Percentiles rank a stretch among this genome's conserved stretches.
These are phyloP conservation scores for Globisporangium orthogonon DNA, from an alignment of 352 stramenopile genomes.

Conservation along the genomic window DNA sequence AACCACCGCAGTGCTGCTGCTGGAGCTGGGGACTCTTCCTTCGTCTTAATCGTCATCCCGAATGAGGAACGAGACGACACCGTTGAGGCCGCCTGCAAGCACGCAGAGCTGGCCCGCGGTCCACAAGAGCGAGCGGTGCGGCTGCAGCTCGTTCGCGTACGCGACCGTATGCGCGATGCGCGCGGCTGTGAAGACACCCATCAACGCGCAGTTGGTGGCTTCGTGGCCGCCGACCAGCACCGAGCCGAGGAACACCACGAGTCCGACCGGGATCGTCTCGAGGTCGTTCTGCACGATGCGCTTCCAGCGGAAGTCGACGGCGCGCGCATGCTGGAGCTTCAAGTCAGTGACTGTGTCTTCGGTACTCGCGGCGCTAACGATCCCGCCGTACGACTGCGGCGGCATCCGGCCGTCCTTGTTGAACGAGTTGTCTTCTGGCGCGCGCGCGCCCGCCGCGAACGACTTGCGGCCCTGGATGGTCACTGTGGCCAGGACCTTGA, in stretches of 20 bases:
- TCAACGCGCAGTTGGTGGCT: slow-evolving; percentile 16
- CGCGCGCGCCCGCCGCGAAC: slow-evolving; percentile 35
- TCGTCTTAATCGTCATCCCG: too few relatives aligned
- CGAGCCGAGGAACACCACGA: slow-evolving; percentile 26
- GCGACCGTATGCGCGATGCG: slow-evolving; percentile 34
- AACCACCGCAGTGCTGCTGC: too few relatives aligned
- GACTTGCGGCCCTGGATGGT: slow-evolving; percentile 48
- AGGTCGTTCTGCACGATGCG: slow-evolving; percentile 42
- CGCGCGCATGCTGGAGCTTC: slow-evolving; percentile 14
- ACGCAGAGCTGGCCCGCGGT: slow-evolving; percentile 26
- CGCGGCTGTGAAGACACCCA: slow-evolving; percentile 28
- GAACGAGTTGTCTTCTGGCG: slow-evolving; percentile 46
- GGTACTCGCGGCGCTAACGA: slow-evolving; percentile 1
- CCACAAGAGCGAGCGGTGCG: slow-evolving; percentile 31
- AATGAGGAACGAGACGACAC: slow-evolving; percentile 26
- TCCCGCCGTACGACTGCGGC: slow-evolving; percentile 29
- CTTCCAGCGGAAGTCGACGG: slow-evolving; percentile 32
- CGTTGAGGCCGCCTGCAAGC: slow-evolving; percentile 28
- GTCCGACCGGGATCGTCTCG: slow-evolving; percentile 34
- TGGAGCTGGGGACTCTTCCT: too few relatives aligned
- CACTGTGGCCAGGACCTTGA: slow-evolving; percentile 60
- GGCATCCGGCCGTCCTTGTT: slow-evolving; percentile 14
- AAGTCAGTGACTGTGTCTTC: slow-evolving; percentile 19
- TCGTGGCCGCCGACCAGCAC: slow-evolving; percentile 26
- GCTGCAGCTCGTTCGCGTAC: slow-evolving; percentile 43